These are phyloP conservation scores for Neospora caninum DNA, from an alignment of 169 alveolate species.

Conservation along the genomic window DNA sequence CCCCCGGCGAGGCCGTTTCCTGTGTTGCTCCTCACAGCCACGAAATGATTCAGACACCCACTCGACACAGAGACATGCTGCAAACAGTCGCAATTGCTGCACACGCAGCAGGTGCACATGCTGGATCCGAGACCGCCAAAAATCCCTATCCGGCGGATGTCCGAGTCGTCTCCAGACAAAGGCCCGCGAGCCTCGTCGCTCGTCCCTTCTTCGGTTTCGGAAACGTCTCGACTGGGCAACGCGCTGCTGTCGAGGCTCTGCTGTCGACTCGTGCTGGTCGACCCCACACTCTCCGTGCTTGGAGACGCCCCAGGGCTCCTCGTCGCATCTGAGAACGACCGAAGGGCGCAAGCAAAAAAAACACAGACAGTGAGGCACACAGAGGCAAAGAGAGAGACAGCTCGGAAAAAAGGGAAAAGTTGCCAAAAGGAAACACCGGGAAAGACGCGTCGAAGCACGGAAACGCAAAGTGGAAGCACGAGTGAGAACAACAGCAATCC, in stretches of 20 bases:
- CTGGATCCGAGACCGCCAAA: slow-evolving; percentile 5
- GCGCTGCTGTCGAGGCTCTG: not conserved
- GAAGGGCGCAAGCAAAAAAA: too few species aligned
- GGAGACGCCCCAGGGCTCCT: not conserved
- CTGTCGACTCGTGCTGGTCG: not conserved
- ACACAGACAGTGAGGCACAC: too few species aligned
- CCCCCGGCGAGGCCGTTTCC: too few species aligned
- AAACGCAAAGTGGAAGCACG: too few species aligned
- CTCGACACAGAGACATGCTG: not conserved
- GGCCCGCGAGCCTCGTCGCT: slow-evolving; percentile 9
- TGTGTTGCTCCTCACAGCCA: too few species aligned
- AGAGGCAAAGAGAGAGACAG: not conserved
- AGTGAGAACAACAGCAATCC: too few species aligned
- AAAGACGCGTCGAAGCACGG: too few species aligned
- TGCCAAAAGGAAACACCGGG: too few species aligned
- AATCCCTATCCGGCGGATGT: not conserved
- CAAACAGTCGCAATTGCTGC: not conserved
- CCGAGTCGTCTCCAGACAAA: not conserved
- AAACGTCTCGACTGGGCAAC: not conserved
- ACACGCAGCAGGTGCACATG: slow-evolving; percentile 14
- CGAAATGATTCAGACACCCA: too few species aligned
- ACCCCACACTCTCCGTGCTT: not conserved
- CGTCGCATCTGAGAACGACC: not conserved
- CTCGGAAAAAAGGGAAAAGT: too few species aligned
- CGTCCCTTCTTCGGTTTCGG: not conserved